phyloP scores from a whole-genome alignment of 345 rosid genomes.

The Boechera retrofracta region DNA sequence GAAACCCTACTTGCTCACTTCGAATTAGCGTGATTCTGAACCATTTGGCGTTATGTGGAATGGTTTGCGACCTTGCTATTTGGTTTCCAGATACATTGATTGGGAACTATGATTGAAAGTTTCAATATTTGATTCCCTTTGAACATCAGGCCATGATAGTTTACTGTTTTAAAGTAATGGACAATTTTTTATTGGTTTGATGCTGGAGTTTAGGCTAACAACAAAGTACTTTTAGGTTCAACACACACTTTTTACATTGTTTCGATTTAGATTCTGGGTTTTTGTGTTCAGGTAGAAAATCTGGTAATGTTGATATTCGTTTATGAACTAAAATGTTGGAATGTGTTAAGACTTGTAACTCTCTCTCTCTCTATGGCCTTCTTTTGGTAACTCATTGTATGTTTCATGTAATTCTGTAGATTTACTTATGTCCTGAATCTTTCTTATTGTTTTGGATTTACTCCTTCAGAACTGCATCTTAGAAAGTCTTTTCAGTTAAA shows the following conservation, averaged over 20 bases:
- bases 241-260: background rate
- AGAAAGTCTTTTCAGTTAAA: background rate
- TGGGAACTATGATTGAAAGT: constrained; percentile 3
- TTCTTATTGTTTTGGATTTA: background rate
- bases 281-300: background rate
- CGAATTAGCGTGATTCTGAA: background rate
- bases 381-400: constrained; percentile 15
- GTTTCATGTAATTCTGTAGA: constrained; percentile 3
- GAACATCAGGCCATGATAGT: constrained; percentile 1
- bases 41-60: constrained; percentile 14
- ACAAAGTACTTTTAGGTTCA: constrained; percentile 7
- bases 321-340: background rate
- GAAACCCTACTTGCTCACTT: background rate
- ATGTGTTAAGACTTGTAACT: constrained; percentile 12
- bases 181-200: background rate
- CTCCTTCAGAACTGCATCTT: constrained; percentile 8
- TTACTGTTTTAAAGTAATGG: background rate
- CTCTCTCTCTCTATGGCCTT: constrained; percentile 11
- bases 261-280: background rate
- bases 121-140: constrained; percentile 18
- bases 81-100: background rate
- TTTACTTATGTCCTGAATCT: constrained; percentile 14
- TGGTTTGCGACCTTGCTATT: constrained; percentile 1
- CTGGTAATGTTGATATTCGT: background rate
- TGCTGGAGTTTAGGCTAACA: constrained; percentile 12